phyloP scores from a whole-genome alignment of 305 asterid genomes.

The Fraxinus ornus region DNA sequence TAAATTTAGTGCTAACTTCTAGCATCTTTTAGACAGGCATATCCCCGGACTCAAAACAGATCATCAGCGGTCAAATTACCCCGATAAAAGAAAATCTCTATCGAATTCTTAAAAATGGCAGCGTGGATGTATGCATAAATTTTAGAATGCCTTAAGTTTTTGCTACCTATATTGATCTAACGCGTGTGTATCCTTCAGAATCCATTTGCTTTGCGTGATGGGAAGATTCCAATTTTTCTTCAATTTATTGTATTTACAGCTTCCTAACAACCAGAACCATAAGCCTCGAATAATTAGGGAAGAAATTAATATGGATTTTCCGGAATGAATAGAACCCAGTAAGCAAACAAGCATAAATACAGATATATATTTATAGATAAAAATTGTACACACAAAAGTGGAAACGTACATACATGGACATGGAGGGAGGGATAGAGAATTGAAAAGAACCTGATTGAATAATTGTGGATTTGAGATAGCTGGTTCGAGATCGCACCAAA shows the following conservation, averaged over 20 bases:
- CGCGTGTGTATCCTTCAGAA: neutral
- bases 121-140: neutral
- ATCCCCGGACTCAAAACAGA: neutral
- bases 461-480: conserved; percentile 23
- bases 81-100: neutral
- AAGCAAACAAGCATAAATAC: neutral
- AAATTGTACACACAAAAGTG: neutral
- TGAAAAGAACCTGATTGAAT: conserved; percentile 33
- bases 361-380: neutral
- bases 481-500: conserved; percentile 34
- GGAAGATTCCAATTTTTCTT: neutral
- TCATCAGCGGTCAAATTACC: neutral
- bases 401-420: neutral
- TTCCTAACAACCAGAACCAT: neutral
- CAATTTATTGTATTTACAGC: neutral
- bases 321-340: neutral
- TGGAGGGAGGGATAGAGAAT: neutral
- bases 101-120: neutral
- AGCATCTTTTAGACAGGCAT: neutral
- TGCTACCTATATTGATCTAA: neutral
- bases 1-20: neutral
- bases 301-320: neutral
- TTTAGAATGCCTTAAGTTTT: neutral
- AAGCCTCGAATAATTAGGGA: neutral
- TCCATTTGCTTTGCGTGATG: neutral